phyloP scores from a whole-genome alignment of 441 rosid genomes.

The Erysimum cheiri region DNA sequence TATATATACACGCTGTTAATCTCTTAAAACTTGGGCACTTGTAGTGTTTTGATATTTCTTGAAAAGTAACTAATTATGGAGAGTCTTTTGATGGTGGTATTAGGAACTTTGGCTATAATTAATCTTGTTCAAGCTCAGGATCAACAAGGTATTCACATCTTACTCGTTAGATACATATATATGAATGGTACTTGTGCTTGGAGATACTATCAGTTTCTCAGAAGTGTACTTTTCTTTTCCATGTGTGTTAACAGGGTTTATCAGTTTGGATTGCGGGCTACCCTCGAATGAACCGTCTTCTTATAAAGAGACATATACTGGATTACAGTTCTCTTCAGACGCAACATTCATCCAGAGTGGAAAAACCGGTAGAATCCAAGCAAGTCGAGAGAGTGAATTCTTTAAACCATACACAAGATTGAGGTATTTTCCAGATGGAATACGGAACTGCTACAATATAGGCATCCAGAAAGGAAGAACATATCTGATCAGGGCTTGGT shows the following conservation, averaged over 20 bases:
- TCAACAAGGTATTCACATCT: neutral
- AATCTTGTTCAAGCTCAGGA: slow-evolving; percentile 11
- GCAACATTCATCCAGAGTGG: slow-evolving; percentile 32
- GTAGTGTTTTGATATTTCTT: too few relatives aligned
- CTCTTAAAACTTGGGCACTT: too few relatives aligned
- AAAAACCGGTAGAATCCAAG: neutral
- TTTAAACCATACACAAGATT: neutral
- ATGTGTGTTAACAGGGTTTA: slow-evolving; percentile 12
- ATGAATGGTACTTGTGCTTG: too few relatives aligned
- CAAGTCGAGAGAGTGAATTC: neutral
- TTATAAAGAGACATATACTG: neutral
- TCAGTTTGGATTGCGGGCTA: slow-evolving; percentile 39
- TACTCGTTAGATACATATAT: neutral
- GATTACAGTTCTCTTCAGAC: slow-evolving; percentile 21
- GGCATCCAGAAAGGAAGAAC: slow-evolving; percentile 27
- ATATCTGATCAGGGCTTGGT: slow-evolving; percentile 40
- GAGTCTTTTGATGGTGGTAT: neutral
- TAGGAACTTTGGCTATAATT: slow-evolving; percentile 12
- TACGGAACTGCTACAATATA: slow-evolving; percentile 52
- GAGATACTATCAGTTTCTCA: neutral
- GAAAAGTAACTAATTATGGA: slow-evolving; percentile 1
- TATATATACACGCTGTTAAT: too few relatives aligned
- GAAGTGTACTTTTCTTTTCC: slow-evolving; percentile 9
- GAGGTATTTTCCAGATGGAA: slow-evolving; percentile 52
- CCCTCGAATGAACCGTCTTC: slow-evolving; percentile 26